Evolutionary conservation across 2,329 filamentous ascomycete species (phyloP), one percentile per base, ranked within the genome.

Genomic region (Saccharata proteae): DNA sequence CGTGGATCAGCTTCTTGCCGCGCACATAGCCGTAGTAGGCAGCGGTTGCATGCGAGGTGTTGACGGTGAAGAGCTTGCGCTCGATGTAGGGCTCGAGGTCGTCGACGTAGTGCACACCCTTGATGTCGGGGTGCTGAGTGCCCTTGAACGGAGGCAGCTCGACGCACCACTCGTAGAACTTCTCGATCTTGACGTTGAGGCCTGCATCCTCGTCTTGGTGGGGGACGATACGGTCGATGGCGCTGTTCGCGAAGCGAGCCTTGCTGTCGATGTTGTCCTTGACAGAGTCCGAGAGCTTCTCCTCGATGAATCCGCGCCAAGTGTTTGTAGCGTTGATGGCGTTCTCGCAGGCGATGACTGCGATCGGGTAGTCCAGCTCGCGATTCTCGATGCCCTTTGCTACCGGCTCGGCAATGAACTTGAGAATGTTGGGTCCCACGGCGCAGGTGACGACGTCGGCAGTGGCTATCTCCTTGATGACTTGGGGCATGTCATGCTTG

Each of bases 111-210:
- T 93, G 81, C 54, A 96, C 78, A 38, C 86, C 88, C 43, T 90
- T 60, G 49, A 98, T 88, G 12, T 72, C 61, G 5, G 85, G 86
- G 44, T 73, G 69, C 32, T 69, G 67, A 39, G 70, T 63, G 40
- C 77, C 72, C 40, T 55, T 50, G 59, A 96, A 94, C 2, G 88
- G 88, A 26, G 74, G 79, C 54, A 74, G 65, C 54, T 98, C 90
- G 30, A 98, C 86, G 22, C 90, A 88, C 90, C 90, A 98, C 66
- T 98, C 90, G 64, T 83, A 94, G 69, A 96, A 98, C 64, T 90
- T 90, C 70, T 98, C 90, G 28, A 98, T 85, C 49, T 79, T 86
- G 43, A 98, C 90, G 51, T 94, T 77, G 26, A 98, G 71, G 34
- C 85, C 85, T 15, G 78, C 73, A 46, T 82, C 64, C 30, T 74